Evolutionary conservation across 2,329 filamentous ascomycete genomes (phyloP).

Genomic region (Penicillium sp.): DNA sequence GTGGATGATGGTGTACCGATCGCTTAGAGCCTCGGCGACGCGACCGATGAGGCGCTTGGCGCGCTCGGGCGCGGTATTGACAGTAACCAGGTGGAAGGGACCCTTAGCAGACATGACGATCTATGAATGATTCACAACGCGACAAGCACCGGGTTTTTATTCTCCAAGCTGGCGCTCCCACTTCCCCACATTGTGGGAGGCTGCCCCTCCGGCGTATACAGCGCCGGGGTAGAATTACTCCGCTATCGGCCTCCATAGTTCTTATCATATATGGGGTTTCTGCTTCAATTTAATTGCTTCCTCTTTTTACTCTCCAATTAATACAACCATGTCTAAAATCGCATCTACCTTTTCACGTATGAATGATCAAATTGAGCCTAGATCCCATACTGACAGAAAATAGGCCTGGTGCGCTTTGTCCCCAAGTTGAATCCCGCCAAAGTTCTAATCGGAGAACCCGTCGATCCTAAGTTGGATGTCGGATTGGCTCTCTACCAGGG

Average conservation of each 20-base stretch:
- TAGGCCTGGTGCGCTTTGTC: slow-evolving; percentile 60
- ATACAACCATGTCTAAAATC: slow-evolving; percentile 33
- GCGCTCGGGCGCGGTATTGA: slow-evolving; percentile 66
- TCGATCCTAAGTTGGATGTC: slow-evolving; percentile 54
- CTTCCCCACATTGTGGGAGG: slow-evolving; percentile 22
- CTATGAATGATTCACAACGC: neutral
- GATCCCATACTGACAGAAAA: slow-evolving; percentile 4
- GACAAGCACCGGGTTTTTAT: slow-evolving; percentile 17
- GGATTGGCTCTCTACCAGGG: slow-evolving; percentile 57
- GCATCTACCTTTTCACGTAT: slow-evolving; percentile 40
- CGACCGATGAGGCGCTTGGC: slow-evolving; percentile 62
- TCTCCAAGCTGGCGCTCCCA: slow-evolving; percentile 6
- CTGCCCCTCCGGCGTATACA: slow-evolving; percentile 18
- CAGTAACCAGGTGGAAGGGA: slow-evolving; percentile 63
- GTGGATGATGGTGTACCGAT: slow-evolving; percentile 62
- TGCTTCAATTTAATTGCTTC: neutral
- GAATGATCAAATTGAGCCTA: neutral
- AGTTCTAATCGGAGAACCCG: slow-evolving; percentile 57
- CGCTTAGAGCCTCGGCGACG: slow-evolving; percentile 60
- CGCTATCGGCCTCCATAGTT: slow-evolving; percentile 6
- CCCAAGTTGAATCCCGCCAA: slow-evolving; percentile 52
- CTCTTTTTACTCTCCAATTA: neutral
- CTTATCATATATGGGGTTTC: neutral
- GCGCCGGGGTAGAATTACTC: slow-evolving; percentile 28
- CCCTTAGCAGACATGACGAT: slow-evolving; percentile 43